Evolutionary conservation across 2,329 filamentous ascomycete genomes (phyloP).

Genomic region (Colletotrichum trifolii): DNA sequence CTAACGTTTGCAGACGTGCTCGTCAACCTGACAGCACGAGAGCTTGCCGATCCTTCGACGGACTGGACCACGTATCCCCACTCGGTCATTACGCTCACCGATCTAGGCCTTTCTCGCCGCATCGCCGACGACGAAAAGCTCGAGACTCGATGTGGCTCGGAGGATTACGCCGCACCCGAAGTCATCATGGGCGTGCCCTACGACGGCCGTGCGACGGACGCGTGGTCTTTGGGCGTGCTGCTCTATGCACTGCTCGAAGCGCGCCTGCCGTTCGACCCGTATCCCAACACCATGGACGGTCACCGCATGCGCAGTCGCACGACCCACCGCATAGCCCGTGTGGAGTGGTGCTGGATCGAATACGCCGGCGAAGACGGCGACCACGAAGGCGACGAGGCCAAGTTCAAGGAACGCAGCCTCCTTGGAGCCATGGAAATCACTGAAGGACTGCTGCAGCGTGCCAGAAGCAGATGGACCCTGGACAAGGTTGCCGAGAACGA

Average conservation of each 20-base stretch:
- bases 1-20: slow-evolving; percentile 76
- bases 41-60: slow-evolving; percentile 70
- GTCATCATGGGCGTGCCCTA: slow-evolving; percentile 96
- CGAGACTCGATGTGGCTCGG: slow-evolving; percentile 93
- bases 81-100: slow-evolving; percentile 88
- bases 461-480: slow-evolving; percentile 80
- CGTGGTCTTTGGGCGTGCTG: slow-evolving; percentile 94
- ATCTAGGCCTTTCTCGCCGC: slow-evolving; percentile 88
- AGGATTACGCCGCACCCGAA: slow-evolving; percentile 97
- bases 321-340: slow-evolving; percentile 92
- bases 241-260: slow-evolving; percentile 94
- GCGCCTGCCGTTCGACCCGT: slow-evolving; percentile 91
- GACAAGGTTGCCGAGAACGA: slow-evolving; percentile 76
- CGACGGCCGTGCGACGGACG: slow-evolving; percentile 90
- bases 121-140: slow-evolving; percentile 88
- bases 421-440: slow-evolving; percentile 83
- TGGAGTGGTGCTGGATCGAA: slow-evolving; percentile 94
- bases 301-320: slow-evolving; percentile 82
- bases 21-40: slow-evolving; percentile 79
- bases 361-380: slow-evolving; percentile 88
- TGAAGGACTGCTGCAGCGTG: slow-evolving; percentile 85
- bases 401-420: slow-evolving; percentile 72
- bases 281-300: slow-evolving; percentile 81
- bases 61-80: slow-evolving; percentile 83
- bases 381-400: slow-evolving; percentile 75